Conservation (phyloP, 2,329 filamentous ascomycete species). For the Emmonsiellopsis sp. region DNA sequence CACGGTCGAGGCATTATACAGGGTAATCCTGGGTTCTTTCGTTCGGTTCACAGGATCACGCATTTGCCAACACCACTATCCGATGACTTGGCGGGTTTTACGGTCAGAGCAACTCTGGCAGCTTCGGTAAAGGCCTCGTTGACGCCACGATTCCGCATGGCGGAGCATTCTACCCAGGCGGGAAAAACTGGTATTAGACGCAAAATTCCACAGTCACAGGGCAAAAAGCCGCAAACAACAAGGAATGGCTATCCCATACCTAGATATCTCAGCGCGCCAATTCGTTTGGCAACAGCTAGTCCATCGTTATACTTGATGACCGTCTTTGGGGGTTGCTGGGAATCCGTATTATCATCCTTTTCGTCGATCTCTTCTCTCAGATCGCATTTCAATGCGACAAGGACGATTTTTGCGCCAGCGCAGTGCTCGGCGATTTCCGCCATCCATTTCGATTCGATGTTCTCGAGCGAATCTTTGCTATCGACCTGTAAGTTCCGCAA, state of each 20-base stretch:
- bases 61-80: conserved; percentile 24
- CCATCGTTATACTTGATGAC: conserved; percentile 82
- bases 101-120: conserved; percentile 72
- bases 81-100: conserved; percentile 30
- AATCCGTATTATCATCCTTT: conserved; percentile 39
- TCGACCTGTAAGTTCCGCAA: conserved; percentile 53
- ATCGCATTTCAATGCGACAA: conserved; percentile 95
- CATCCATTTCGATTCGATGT: conserved; percentile 98
- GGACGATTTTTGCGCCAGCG: conserved; percentile 84
- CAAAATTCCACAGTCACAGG: background rate
- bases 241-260: conserved; percentile 36
- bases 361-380: conserved; percentile 67
- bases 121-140: conserved; percentile 99
- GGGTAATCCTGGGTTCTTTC: background rate
- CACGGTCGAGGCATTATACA: conserved; percentile 1
- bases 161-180: conserved; percentile 67
- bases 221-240: background rate
- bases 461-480: conserved; percentile 91
- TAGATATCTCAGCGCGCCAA: conserved; percentile 86
- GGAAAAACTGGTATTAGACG: background rate
- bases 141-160: conserved; percentile 94
- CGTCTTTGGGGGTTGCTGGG: conserved; percentile 22
- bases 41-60: conserved; percentile 24
- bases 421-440: conserved; percentile 97
- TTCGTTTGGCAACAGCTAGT: conserved; percentile 79